Evolutionary conservation across 148 eudicot genomes (phyloP).

Genomic region (Fagopyrum esculentum): DNA sequence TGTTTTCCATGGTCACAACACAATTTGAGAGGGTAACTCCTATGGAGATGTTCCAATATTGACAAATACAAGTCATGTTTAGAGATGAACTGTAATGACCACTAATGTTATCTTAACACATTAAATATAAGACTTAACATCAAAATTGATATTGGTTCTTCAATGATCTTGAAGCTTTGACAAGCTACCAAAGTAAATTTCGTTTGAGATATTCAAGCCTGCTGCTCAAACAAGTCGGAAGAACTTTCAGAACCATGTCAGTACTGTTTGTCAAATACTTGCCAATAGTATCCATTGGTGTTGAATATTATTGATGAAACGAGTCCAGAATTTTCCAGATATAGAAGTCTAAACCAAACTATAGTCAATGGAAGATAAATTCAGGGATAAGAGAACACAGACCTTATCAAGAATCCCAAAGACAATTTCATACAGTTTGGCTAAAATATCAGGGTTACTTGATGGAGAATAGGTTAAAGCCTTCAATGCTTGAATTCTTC

Average conservation of each 20-base stretch:
- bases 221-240: not conserved
- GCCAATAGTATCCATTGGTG: not conserved
- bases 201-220: not conserved
- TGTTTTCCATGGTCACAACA: not conserved
- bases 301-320: not conserved
- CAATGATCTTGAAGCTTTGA: not conserved
- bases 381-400: conserved; percentile 1
- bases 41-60: not conserved
- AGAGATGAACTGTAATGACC: not conserved
- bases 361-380: not conserved
- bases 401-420: conserved; percentile 95
- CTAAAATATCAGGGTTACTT: conserved; percentile 71
- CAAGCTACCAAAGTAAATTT: not conserved
- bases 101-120: not conserved
- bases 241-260: conserved; percentile 1
- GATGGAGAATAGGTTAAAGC: conserved; percentile 95
- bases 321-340: not conserved
- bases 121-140: not conserved
- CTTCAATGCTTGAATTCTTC: conserved; percentile 93
- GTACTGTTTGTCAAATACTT: not conserved
- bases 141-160: conserved; percentile 2
- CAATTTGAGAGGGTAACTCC: not conserved
- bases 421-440: conserved; percentile 77
- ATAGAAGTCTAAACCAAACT: not conserved
- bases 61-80: not conserved